Evolutionary conservation across 805 yeast genomes (phyloP), one percentile per base, ranked within the genome.

Genomic region (Saturnispora dispora): DNA sequence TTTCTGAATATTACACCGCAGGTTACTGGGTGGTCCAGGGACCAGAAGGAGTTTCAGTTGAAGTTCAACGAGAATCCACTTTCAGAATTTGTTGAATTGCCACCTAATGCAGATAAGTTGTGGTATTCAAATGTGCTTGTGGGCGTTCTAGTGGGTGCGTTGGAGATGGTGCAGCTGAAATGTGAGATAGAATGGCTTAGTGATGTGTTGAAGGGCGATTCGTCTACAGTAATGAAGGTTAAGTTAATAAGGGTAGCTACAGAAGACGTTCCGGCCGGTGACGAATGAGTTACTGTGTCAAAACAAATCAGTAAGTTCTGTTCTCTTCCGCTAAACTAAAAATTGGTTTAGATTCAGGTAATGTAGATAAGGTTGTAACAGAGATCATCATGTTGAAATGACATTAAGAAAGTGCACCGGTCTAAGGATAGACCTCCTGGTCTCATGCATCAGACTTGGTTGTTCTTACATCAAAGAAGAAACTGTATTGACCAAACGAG

Each of bases 181-280:
- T 88, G 90, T 48, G 96, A 90, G 51, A 88, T 83, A 2, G 72
- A 69, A 57, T 93, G 90, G 63, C 78, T 88, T 2, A 79, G 83
- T 57, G 99, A 93, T 63, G 80, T 76, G 2, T 71, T 93, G 46
- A 77, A 89, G 56, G 98, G 97, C 0, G 91, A 88, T 58, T 82
- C 82, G 11, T 70, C 69, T 27, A 91, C 97, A 0, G 97, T 89
- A 62, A 69, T 93, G 50, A 76, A 84, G 54, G 78, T 93, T 45
- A 81, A 81, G 59, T 71, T 93, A 57, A 71, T 81, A 46, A 82
- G 76, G 59, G 77, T 88, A 2, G 71, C 91, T 58, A 88, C 85
- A 62, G 99, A 93, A 63, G 99, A 93, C 70, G 84, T 93, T 44
- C 99, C 99, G 13, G 95, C 95, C 5, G 99, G 98, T 23, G 98